Evolutionary conservation across 192 early-diverging fungal genomes (phyloP), one percentile per base, ranked within the genome.

Genomic region (Backusella tuberculispora): DNA sequence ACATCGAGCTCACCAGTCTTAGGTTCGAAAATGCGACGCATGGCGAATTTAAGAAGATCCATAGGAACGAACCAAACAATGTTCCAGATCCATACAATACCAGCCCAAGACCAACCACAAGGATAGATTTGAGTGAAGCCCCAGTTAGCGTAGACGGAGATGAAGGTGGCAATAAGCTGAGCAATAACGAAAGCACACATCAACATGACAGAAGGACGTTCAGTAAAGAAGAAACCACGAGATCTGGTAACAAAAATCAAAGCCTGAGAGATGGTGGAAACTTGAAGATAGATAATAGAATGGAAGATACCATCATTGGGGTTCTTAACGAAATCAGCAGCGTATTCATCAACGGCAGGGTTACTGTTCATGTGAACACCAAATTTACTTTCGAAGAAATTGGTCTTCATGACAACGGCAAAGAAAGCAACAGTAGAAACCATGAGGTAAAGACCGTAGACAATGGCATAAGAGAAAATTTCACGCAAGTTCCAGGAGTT

Each of bases 401-500:
- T 81, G 44, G 85, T 79, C 80, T 90, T 86, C 81, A 83, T 79
- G 71, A 86, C 73, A 69, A 90, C 90, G 8, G 85, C 84, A 75
- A 88, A 89, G 84, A 91, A 89, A 69, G 85, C 90, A 74, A 93
- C 79, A 65, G 93, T 94, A 74, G 91, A 95, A 80, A 92, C 87
- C 44, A 90, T 91, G 67, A 95, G 84, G 79, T 92, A 93, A 81
- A 93, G 73, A 80, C 93, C 93, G 72, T 94, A 93, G 73, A 92
- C 88, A 65, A 97, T 91, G 60, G 94, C 93, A 74, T 93, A 92
- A 37, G 90, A 80, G 81, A 95, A 86, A 79, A 97, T 93, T 85
- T 97, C 93, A 72, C 89, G 86, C 69, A 97, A 85, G 74, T 94
- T 91, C 95, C 95, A 97, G 75, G 94, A 87, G 85, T 95, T 91